Conservation (phyloP, 129 eudicot genomes). For the Chrysanthemum makinoi region DNA sequence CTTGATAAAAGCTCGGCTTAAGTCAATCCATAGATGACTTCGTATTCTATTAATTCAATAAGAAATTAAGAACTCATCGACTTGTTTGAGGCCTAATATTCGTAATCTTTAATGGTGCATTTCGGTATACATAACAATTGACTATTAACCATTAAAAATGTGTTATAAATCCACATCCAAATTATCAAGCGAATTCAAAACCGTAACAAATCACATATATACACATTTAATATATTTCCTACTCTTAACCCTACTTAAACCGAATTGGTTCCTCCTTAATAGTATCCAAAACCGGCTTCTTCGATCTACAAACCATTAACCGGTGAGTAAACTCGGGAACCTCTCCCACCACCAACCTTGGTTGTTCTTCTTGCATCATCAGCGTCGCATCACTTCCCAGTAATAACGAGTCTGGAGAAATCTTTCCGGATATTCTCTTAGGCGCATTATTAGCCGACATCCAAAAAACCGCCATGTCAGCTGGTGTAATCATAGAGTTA, state of each 20-base stretch:
- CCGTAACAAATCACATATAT: conserved; percentile 11
- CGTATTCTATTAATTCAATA: too few relatives aligned
- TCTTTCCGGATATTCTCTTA: conserved; percentile 42
- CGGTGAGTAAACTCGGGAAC: conserved; percentile 40
- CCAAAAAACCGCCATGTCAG: conserved; percentile 62
- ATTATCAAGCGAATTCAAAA: not conserved
- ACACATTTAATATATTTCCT: conserved; percentile 14
- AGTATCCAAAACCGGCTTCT: conserved; percentile 64
- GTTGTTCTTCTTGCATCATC: conserved; percentile 18
- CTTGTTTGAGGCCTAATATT: not conserved
- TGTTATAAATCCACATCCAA: not conserved
- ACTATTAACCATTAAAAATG: not conserved
- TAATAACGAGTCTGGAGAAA: conserved; percentile 26
- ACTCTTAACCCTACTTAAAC: conserved; percentile 28
- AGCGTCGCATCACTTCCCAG: not conserved
- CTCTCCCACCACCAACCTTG: conserved; percentile 40
- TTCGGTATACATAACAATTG: too few relatives aligned
- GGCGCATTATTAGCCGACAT: conserved; percentile 61
- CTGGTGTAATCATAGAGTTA: conserved; percentile 60
- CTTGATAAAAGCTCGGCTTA: too few relatives aligned
- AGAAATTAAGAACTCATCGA: too few relatives aligned
- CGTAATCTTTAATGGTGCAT: not conserved
- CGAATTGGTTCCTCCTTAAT: conserved; percentile 59
- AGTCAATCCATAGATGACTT: too few relatives aligned
- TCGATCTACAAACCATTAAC: conserved; percentile 45